phyloP scores from a whole-genome alignment of 2,329 filamentous ascomycete genomes.

The Colletotrichum graminicola region DNA sequence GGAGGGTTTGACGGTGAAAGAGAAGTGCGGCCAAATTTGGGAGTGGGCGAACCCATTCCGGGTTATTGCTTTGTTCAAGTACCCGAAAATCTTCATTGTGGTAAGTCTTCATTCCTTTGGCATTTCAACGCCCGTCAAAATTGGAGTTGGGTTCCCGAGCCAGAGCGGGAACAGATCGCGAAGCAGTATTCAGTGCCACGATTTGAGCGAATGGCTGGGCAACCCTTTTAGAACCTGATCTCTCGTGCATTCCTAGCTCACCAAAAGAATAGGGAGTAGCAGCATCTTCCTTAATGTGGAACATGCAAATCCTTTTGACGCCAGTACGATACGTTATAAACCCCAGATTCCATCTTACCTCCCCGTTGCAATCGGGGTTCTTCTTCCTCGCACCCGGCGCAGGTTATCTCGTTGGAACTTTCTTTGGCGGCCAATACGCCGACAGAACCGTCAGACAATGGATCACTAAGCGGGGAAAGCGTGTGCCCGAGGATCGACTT shows the following conservation, averaged over 20 bases:
- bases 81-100: conserved; percentile 73
- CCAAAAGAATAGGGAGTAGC: conserved; percentile 56
- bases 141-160: neutral
- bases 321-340: conserved; percentile 79
- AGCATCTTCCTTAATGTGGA: conserved; percentile 74
- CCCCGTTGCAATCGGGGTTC: conserved; percentile 73
- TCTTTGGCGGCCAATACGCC: conserved; percentile 77
- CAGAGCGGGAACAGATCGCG: too few species aligned
- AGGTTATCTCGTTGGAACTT: conserved; percentile 75
- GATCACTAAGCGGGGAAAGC: conserved; percentile 66
- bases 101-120: conserved; percentile 44
- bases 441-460: conserved; percentile 74
- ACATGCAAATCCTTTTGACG: conserved; percentile 77
- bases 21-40: conserved; percentile 55
- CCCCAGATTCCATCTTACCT: conserved; percentile 74
- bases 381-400: conserved; percentile 79
- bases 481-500: conserved; percentile 78
- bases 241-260: conserved; percentile 13
- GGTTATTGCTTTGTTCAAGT: conserved; percentile 71
- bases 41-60: conserved; percentile 75
- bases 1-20: conserved; percentile 60
- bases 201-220: neutral
- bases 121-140: neutral
- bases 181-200: too few species aligned
- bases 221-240: neutral